These are phyloP conservation scores for Kitagawia praeruptora DNA, from an alignment of 129 eudicot species.

Conservation along the genomic window DNA sequence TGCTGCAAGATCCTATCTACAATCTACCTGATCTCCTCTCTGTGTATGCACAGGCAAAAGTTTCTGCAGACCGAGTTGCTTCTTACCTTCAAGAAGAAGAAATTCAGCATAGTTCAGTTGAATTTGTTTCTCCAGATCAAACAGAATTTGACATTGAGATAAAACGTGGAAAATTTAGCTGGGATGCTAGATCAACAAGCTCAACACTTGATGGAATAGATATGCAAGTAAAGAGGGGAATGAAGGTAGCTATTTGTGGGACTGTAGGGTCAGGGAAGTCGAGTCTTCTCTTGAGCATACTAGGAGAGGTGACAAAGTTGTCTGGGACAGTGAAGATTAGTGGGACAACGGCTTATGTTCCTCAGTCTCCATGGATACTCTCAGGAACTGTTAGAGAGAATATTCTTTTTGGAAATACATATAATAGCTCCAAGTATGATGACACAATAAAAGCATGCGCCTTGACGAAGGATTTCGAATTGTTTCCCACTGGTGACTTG, in stretches of 20 bases:
- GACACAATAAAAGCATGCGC: constrained; percentile 76
- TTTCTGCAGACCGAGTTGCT: constrained; percentile 81
- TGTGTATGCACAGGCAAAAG: constrained; percentile 77
- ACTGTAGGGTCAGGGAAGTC: constrained; percentile 60
- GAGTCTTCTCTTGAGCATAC: constrained; percentile 38
- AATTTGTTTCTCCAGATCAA: constrained; percentile 34
- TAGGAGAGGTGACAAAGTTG: constrained; percentile 40
- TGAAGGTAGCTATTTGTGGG: constrained; percentile 46
- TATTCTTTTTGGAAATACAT: constrained; percentile 35
- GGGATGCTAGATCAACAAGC: constrained; percentile 41
- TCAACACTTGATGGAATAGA: constrained; percentile 3
- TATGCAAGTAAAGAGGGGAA: constrained; percentile 9
- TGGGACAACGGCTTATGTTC: constrained; percentile 52
- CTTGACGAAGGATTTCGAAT: constrained; percentile 78
- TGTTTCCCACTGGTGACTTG: constrained; percentile 67
- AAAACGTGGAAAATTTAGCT: constrained; percentile 52
- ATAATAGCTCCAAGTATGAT: constrained; percentile 31
- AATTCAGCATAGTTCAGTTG: constrained; percentile 45
- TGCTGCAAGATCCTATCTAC: constrained; percentile 93
- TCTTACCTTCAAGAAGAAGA: constrained; percentile 80
- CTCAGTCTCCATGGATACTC: constrained; percentile 55
- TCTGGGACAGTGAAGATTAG: constrained; percentile 37
- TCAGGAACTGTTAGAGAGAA: constrained; percentile 44
- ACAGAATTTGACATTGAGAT: constrained; percentile 50
- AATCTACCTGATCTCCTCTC: constrained; percentile 81